Evolutionary conservation across 106 monocot genomes (phyloP).

Genomic region (Alisma plantagoaquatica): DNA sequence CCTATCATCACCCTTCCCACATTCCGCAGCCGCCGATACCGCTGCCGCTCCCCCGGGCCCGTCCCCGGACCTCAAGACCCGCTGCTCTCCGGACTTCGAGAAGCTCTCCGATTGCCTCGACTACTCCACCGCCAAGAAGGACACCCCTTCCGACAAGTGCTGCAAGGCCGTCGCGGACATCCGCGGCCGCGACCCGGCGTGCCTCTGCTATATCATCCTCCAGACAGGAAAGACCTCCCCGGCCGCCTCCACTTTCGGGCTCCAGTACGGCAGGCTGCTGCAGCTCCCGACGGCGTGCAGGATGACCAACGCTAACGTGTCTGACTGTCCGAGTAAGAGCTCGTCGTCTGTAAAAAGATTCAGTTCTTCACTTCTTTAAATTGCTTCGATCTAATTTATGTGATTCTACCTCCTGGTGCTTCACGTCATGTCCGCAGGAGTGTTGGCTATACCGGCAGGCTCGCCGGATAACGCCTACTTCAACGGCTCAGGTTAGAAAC

Average conservation of each 20-base stretch:
- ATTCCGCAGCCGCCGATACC: too few relatives aligned
- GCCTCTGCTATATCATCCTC: constrained; percentile 67
- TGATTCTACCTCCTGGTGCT: too few relatives aligned
- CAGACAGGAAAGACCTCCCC: constrained; percentile 18
- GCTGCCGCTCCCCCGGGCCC: too few relatives aligned
- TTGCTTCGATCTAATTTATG: too few relatives aligned
- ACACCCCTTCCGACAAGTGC: constrained; percentile 35
- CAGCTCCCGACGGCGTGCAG: constrained; percentile 45
- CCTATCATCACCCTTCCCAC: too few relatives aligned
- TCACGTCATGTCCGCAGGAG: too few relatives aligned
- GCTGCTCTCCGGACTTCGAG: constrained; percentile 9
- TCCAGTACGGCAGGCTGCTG: constrained; percentile 40
- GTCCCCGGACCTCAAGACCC: too few relatives aligned
- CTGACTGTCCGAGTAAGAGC: constrained; percentile 59
- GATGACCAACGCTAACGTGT: constrained; percentile 29
- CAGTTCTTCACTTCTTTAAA: too few relatives aligned
- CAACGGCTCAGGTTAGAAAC: too few relatives aligned
- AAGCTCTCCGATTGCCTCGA: constrained; percentile 48
- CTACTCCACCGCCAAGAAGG: constrained; percentile 31
- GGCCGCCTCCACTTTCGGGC: background rate
- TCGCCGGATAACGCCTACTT: too few relatives aligned
- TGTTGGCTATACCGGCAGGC: too few relatives aligned
- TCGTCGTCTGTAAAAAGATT: too few relatives aligned
- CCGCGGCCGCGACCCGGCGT: constrained; percentile 22
- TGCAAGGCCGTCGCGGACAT: constrained; percentile 35